phyloP scores from a whole-genome alignment of 495 filamentous ascomycete species.

The Hypoxylon rickii region DNA sequence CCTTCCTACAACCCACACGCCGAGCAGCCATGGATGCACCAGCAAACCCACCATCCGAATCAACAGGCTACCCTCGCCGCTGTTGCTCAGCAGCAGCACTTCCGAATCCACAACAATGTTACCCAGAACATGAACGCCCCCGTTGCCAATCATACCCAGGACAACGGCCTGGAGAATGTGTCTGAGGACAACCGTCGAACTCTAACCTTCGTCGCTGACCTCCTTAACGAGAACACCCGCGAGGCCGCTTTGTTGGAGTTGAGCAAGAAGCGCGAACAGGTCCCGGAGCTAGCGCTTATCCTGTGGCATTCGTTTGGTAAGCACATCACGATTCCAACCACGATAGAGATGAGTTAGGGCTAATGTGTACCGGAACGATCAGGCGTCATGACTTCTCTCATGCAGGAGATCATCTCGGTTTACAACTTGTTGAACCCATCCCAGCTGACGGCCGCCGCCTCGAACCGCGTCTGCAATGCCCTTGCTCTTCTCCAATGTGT shows the following conservation, averaged over 20 bases:
- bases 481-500: slow-evolving; percentile 96
- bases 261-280: slow-evolving; percentile 98
- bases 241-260: slow-evolving; percentile 93
- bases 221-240: slow-evolving; percentile 82
- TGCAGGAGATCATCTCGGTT: slow-evolving; percentile 98
- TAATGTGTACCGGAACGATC: slow-evolving; percentile 15
- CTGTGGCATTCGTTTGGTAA: slow-evolving; percentile 98
- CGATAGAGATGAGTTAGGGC: slow-evolving; percentile 1
- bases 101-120: slow-evolving; percentile 62
- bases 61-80: slow-evolving; percentile 63
- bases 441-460: slow-evolving; percentile 93
- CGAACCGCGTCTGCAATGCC: slow-evolving; percentile 97
- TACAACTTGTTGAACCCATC: slow-evolving; percentile 96
- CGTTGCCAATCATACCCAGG: slow-evolving; percentile 60
- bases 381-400: slow-evolving; percentile 98
- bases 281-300: slow-evolving; percentile 93
- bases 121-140: slow-evolving; percentile 42
- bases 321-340: slow-evolving; percentile 32
- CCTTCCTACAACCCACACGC: slow-evolving; percentile 76
- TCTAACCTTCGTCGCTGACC: slow-evolving; percentile 88
- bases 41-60: slow-evolving; percentile 66
- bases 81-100: slow-evolving; percentile 53
- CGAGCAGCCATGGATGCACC: slow-evolving; percentile 80
- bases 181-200: slow-evolving; percentile 93
- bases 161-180: slow-evolving; percentile 59